Evolutionary conservation across 257 asterid species (phyloP).

Genomic region (Solanum sejunctum): DNA sequence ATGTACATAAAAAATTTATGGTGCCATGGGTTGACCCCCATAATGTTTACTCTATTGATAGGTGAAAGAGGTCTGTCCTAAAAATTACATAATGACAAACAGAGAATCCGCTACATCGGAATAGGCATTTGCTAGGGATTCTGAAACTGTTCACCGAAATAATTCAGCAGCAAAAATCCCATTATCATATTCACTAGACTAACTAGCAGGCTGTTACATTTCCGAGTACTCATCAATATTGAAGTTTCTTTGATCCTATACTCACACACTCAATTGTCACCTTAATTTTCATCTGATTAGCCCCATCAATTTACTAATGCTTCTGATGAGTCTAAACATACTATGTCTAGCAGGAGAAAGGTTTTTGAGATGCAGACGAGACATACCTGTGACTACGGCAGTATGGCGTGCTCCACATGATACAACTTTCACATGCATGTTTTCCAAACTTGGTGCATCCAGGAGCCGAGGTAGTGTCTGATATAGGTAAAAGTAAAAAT

Average conservation of each 20-base stretch:
- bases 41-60: not conserved
- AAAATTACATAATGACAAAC: not conserved
- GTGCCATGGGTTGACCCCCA: not conserved
- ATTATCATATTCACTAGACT: not conserved
- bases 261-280: not conserved
- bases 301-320: not conserved
- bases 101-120: not conserved
- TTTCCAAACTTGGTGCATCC: slow-evolving; percentile 79
- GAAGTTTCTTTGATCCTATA: not conserved
- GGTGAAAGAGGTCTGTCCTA: not conserved
- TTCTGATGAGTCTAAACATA: not conserved
- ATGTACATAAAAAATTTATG: not conserved
- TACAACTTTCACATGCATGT: slow-evolving; percentile 54
- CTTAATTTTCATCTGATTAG: not conserved
- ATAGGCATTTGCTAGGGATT: not conserved
- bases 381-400: slow-evolving; percentile 66
- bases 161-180: not conserved
- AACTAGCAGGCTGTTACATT: not conserved
- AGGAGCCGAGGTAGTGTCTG: slow-evolving; percentile 89
- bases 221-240: not conserved
- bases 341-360: not conserved
- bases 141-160: not conserved
- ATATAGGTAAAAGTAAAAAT: not conserved
- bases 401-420: slow-evolving; percentile 99
- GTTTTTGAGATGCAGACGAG: not conserved